phyloP scores from a whole-genome alignment of 2,329 filamentous ascomycete species.

The Magnaporthiopsis incrustans region DNA sequence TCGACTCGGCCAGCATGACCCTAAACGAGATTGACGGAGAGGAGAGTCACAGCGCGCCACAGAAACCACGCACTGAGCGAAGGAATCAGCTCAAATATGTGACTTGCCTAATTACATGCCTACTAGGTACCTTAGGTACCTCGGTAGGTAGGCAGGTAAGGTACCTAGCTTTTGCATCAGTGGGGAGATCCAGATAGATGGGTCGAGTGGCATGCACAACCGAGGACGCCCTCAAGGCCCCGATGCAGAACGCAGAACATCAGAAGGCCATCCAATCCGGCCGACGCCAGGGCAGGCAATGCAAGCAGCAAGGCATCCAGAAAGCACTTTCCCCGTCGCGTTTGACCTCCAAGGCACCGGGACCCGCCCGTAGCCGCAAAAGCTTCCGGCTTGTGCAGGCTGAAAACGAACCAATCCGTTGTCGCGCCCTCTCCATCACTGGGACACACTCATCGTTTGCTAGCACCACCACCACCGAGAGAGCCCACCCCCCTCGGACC shows the following conservation, averaged over 20 bases:
- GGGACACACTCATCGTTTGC: not conserved
- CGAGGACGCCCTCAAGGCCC: not conserved
- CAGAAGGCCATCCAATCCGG: not conserved
- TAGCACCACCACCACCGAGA: constrained; percentile 1
- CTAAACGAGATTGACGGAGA: no score
- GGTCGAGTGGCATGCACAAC: not conserved
- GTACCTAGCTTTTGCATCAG: not conserved
- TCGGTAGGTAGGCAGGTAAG: no score
- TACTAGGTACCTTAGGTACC: no score
- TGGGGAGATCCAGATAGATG: not conserved
- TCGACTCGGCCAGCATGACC: not conserved
- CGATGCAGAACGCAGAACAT: not conserved
- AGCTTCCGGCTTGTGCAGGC: not conserved
- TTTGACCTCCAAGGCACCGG: not conserved
- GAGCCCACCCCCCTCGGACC: constrained; percentile 4
- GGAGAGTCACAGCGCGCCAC: not conserved
- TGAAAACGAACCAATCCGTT: constrained; percentile 1
- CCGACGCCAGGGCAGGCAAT: not conserved
- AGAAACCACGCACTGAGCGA: not conserved
- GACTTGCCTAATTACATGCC: not conserved
- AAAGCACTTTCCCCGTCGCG: not conserved
- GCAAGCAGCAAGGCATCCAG: not conserved
- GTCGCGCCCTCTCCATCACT: not conserved
- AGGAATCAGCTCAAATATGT: not conserved
- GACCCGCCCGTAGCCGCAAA: not conserved